These are phyloP conservation scores for Saturnispora sekii DNA, from an alignment of 805 yeast species.

Conservation along the genomic window DNA sequence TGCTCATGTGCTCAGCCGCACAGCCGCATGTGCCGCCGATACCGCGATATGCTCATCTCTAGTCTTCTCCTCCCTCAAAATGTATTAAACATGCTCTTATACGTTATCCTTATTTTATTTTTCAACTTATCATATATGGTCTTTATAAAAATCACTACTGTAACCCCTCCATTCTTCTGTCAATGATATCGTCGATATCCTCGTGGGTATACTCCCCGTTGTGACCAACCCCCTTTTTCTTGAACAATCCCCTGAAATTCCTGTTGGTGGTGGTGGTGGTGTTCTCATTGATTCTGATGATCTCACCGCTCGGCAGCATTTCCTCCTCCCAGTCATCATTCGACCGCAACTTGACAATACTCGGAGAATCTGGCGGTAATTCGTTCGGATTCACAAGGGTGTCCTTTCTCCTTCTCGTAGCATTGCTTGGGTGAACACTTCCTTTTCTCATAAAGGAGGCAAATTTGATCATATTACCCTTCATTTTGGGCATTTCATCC, in stretches of 20 bases:
- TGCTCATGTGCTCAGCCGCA: not conserved
- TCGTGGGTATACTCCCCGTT: conserved; percentile 32
- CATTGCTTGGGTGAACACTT: conserved; percentile 23
- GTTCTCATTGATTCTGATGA: conserved; percentile 33
- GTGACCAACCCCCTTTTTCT: conserved; percentile 14
- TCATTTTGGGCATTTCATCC: conserved; percentile 10
- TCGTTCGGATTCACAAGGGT: conserved; percentile 39
- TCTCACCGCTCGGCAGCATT: conserved; percentile 65
- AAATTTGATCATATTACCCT: conserved; percentile 17
- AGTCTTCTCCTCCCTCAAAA: too few species aligned
- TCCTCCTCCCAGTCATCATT: conserved; percentile 39
- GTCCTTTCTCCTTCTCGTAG: conserved; percentile 40
- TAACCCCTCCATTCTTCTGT: conserved; percentile 27
- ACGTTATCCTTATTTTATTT: not conserved
- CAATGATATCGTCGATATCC: conserved; percentile 40
- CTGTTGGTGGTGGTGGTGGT: conserved; percentile 20
- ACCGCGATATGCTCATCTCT: too few species aligned
- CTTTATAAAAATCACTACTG: conserved; percentile 9
- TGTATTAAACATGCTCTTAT: not conserved
- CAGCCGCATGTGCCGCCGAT: too few species aligned
- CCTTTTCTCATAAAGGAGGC: conserved; percentile 28
- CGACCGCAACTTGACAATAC: conserved; percentile 25
- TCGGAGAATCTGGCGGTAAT: conserved; percentile 39
- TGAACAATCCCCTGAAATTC: conserved; percentile 22
- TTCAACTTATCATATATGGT: not conserved